Conservation (phyloP, 352 stramenopile genomes). For the Elongisporangium anandrum region DNA sequence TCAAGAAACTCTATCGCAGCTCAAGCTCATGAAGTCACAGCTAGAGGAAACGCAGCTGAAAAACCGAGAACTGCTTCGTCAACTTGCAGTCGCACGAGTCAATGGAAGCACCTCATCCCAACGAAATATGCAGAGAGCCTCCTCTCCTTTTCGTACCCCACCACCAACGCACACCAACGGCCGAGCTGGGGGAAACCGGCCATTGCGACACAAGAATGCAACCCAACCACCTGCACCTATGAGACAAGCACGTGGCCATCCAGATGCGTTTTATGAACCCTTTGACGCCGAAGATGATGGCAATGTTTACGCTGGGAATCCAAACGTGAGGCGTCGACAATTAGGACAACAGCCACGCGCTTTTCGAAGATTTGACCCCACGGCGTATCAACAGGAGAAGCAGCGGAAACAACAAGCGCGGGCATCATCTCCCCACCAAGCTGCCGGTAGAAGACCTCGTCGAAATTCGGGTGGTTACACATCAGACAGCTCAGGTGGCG, state of each 20-base stretch:
- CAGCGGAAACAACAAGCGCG: slow-evolving; percentile 48
- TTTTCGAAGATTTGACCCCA: slow-evolving; percentile 77
- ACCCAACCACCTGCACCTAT: not conserved
- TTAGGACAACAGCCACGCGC: slow-evolving; percentile 7
- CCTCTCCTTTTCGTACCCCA: not conserved
- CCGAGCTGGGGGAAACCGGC: not conserved
- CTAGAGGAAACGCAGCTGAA: slow-evolving; percentile 66
- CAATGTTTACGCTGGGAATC: not conserved
- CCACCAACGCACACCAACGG: not conserved
- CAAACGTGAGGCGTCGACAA: not conserved
- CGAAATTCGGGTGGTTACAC: slow-evolving; percentile 37
- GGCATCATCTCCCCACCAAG: slow-evolving; percentile 22
- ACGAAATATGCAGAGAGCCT: slow-evolving; percentile 1
- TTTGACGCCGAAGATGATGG: slow-evolving; percentile 26
- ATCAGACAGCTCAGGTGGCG: slow-evolving; percentile 56
- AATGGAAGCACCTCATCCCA: slow-evolving; percentile 18
- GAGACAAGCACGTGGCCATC: not conserved
- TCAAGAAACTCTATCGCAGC: slow-evolving; percentile 48
- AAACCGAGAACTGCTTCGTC: slow-evolving; percentile 68
- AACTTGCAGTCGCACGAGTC: slow-evolving; percentile 58
- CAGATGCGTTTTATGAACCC: not conserved
- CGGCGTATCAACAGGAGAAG: slow-evolving; percentile 75
- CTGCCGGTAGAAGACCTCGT: not conserved
- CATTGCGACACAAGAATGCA: not conserved
- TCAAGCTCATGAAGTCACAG: slow-evolving; percentile 54